These are phyloP conservation scores for Mimosa pudica DNA, from an alignment of 306 rosid species.

Conservation along the genomic window DNA sequence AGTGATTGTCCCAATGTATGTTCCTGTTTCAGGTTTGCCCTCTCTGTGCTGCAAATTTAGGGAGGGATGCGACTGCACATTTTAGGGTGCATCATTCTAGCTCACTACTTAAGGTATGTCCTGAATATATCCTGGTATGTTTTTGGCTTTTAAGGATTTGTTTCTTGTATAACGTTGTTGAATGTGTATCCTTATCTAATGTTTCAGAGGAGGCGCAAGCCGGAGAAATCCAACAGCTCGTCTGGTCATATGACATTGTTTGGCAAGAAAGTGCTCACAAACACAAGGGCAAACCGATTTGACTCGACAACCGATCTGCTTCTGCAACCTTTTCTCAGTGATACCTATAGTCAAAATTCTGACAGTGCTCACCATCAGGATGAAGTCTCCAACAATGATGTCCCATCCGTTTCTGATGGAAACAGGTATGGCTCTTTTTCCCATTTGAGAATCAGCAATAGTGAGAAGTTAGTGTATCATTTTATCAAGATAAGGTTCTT, in stretches of 20 bases:
- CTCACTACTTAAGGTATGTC: constrained; percentile 68
- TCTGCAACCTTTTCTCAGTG: constrained; percentile 67
- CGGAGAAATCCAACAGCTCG: constrained; percentile 60
- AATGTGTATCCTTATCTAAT: constrained; percentile 25
- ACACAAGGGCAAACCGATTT: constrained; percentile 47
- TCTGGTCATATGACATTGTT: constrained; percentile 54
- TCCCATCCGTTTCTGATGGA: constrained; percentile 32
- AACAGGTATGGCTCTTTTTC: constrained; percentile 54
- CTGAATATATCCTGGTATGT: not conserved
- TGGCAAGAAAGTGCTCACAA: constrained; percentile 50
- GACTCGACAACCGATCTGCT: constrained; percentile 77
- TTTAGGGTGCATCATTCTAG: constrained; percentile 63
- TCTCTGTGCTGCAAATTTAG: constrained; percentile 76
- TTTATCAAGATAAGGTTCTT: constrained; percentile 11
- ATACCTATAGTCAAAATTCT: constrained; percentile 39
- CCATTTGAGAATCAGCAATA: not conserved
- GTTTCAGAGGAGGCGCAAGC: constrained; percentile 63
- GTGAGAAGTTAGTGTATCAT: constrained; percentile 8
- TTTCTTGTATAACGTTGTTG: constrained; percentile 27
- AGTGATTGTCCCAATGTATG: constrained; percentile 32
- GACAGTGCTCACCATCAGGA: constrained; percentile 34
- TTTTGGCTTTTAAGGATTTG: constrained; percentile 28
- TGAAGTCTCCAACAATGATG: constrained; percentile 41
- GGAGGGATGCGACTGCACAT: constrained; percentile 72
- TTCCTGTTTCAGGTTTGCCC: constrained; percentile 82